phyloP scores from a whole-genome alignment of 2,329 filamentous ascomycete genomes.

The Coniochaeta prunicola region DNA sequence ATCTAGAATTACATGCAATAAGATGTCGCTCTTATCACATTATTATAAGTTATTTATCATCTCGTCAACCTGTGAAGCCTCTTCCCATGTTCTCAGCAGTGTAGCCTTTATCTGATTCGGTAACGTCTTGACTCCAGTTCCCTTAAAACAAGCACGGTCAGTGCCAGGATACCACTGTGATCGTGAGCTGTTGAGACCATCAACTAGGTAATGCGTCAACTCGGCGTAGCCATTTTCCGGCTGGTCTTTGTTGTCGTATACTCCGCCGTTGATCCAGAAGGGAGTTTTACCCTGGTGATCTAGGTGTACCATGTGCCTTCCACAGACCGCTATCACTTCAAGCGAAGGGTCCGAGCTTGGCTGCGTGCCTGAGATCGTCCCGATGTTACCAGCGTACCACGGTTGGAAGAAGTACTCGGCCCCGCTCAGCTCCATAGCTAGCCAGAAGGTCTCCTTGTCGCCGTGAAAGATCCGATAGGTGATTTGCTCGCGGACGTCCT shows the following conservation, averaged over 20 bases:
- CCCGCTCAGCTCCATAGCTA: neutral
- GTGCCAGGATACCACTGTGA: neutral
- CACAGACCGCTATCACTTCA: neutral
- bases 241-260: neutral
- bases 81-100: neutral
- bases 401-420: neutral
- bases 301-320: neutral
- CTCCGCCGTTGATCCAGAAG: neutral
- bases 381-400: neutral
- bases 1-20: too few species aligned
- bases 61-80: neutral
- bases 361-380: neutral
- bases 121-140: neutral
- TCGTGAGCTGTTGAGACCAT: neutral
- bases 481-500: neutral
- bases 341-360: neutral
- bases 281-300: neutral
- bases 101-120: neutral
- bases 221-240: neutral
- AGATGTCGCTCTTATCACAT: too few species aligned
- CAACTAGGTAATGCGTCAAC: neutral
- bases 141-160: neutral
- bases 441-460: neutral
- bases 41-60: neutral
- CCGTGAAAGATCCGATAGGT: neutral